These are phyloP conservation scores for Trichoderma atroviride DNA, from an alignment of 2,329 filamentous ascomycete species.

Conservation along the genomic window DNA sequence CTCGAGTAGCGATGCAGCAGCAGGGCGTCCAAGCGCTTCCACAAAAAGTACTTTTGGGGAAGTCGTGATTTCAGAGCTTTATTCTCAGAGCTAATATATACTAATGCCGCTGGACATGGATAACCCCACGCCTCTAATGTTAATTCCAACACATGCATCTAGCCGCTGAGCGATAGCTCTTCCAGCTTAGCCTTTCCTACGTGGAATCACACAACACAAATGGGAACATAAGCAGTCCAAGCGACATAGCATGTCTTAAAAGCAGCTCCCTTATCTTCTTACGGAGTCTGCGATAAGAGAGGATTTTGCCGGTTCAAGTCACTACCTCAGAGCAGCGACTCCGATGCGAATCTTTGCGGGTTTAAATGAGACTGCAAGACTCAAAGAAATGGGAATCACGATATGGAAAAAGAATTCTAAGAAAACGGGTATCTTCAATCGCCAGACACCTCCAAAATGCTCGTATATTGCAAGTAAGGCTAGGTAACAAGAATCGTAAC, in stretches of 20 bases:
- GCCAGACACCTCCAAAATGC: conserved; percentile 18
- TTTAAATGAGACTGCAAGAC: not conserved
- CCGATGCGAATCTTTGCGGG: not conserved
- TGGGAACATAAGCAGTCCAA: not conserved
- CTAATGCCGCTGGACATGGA: not conserved
- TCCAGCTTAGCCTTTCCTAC: not conserved
- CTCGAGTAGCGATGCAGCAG: conserved; percentile 47
- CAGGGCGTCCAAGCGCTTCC: conserved; percentile 45
- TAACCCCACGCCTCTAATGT: not conserved
- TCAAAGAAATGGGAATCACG: not conserved
- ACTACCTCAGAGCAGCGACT: not conserved
- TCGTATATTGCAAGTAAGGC: conserved; percentile 22
- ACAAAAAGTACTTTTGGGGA: conserved; percentile 43
- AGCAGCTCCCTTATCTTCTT: not conserved
- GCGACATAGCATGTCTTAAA: not conserved
- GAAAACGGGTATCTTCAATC: conserved; percentile 18
- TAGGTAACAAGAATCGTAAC: conserved; percentile 19
- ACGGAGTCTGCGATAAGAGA: not conserved
- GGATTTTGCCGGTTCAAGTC: not conserved
- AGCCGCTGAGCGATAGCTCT: not conserved
- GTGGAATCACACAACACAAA: not conserved
- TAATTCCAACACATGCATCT: not conserved
- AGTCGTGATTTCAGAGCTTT: conserved; percentile 29
- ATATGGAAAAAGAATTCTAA: not conserved
- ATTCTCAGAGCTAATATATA: not conserved